Evolutionary conservation across 78 protist species (phyloP), one percentile per base, ranked within the genome.

Genomic region (Dictyostelium firmibasis): DNA sequence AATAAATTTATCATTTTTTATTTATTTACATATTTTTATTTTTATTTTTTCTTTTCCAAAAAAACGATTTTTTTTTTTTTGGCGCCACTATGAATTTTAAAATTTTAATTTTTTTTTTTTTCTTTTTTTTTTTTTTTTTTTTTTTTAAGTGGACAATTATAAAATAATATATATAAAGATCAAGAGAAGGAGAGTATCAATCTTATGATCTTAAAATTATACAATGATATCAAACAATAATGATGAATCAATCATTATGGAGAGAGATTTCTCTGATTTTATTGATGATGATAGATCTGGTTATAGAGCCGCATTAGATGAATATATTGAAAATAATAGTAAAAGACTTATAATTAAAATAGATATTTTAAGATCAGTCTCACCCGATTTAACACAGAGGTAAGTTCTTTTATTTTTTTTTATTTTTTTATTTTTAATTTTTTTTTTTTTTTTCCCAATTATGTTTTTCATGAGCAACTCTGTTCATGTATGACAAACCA

Each of bases 271-370:
- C 74, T 33, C 91, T 44, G 67, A 72, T 47, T 67, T 69, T 84
- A 7, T 41, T 1, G 33, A 33, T 23, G 25, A 18, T 7, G 87
- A 64, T 60, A 31, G 47, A 23, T 50, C 47, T 14, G 72, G 43
- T 1, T 85, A 72, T 72, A 50, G 41, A 14, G 43, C 38, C 14
- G 14, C 29, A 38, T 44, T 87, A 4, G 43, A 57, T 4, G 47
- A 78, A 29, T 35, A 78, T 43, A 87, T 87, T 25, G 93, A 87
- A 18, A 78, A 87, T 36, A 41, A 62, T 47, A 67, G 29, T 36
- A 57, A 44, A 60, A 76, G 93, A 64, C 33, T 87, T 38, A 29
- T 64, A 6, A 78, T 87, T 4, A 33, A 36, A 41, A 87, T 87
- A 10, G 93, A 87, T 62, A n/a, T 18, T 3, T 53, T 87, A 31